Evolutionary conservation across 202 grass and related monocot species (phyloP), one percentile per base, ranked within the genome.

Genomic region (Thinopyrum obtusiflorum): DNA sequence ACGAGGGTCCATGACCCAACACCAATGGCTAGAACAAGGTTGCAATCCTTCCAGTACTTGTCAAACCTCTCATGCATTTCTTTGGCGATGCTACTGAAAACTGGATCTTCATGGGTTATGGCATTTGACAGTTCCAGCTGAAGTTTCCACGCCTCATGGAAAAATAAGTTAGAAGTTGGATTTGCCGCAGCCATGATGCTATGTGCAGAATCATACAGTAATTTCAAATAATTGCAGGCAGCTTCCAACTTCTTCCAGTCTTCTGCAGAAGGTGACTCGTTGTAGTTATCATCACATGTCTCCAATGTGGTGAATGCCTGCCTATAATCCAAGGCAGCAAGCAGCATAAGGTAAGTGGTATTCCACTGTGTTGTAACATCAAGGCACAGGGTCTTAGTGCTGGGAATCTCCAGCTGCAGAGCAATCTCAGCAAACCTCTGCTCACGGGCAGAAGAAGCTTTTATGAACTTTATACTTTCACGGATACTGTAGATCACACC

Each of bases 31-130:
- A 98, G 74, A 59, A 98, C 93, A 51, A 98, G 85, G 86, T 87
- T 98, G 83, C 96, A 98, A 70, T 95, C 96, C 71, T 94, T 98
- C 96, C 96, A 95, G 75, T 95, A 98, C 64, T 98, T 98, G 84
- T 98, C 96, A 82, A 95, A 95, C 78, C 92, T 95, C 72, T 98
- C 93, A 8, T 95, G 93, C 91, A 98, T 95, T 69, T 87, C 93
- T 82, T 94, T 91, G 1, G 96, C 96, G 11, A 94, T 84, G 73
- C 89, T 82, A 75, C 93, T 94, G 64, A 92, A 90, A 28, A 87
- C 29, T 18, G 64, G 84, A 80, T 92, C 91, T 71, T 92, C 93
- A 71, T 87, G 94, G 60, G 24, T 32, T 68, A 84, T 86, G 31
- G 87, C 91, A 79, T 89, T 96, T 55, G 79, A 86, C 61, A 98